phyloP scores from a whole-genome alignment of 169 alveolate species.

The Plasmodium reichenowi region DNA sequence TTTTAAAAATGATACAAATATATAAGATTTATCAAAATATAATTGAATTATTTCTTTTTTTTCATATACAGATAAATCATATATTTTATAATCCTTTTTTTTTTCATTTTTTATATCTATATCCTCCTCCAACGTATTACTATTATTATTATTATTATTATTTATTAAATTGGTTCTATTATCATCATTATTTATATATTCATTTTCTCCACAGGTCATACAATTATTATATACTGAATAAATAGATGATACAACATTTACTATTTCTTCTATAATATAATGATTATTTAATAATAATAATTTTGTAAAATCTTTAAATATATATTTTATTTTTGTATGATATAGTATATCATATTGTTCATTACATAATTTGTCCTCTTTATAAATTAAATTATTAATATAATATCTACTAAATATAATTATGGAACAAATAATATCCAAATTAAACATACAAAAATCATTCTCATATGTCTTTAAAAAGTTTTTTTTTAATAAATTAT shows the following conservation, averaged over 20 bases:
- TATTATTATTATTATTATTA: not conserved
- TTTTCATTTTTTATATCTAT: not conserved
- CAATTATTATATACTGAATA: conserved; percentile 34
- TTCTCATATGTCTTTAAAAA: conserved; percentile 32
- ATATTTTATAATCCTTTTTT: not conserved
- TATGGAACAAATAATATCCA: conserved; percentile 21
- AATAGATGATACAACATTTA: conserved; percentile 32
- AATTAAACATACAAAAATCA: conserved; percentile 13
- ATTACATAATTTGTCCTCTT: conserved; percentile 52
- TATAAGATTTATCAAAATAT: conserved; percentile 49
- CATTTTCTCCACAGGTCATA: not conserved
- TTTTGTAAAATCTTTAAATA: conserved; percentile 70
- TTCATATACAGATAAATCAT: conserved; percentile 26
- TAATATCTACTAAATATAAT: conserved; percentile 50
- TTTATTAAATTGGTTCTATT: not conserved
- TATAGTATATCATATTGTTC: conserved; percentile 72
- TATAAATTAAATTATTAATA: conserved; percentile 50
- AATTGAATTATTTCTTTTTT: conserved; percentile 25
- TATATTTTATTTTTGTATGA: conserved; percentile 64
- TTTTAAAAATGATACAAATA: conserved; percentile 54
- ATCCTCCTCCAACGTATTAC: not conserved
- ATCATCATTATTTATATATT: not conserved
- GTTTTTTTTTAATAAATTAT: conserved; percentile 70
- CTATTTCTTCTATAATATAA: conserved; percentile 25
- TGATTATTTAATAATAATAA: conserved; percentile 27